Evolutionary conservation across 192 early-diverging fungal species (phyloP), one percentile per base, ranked within the genome.

Genomic region (Allomyces arbusculus): DNA sequence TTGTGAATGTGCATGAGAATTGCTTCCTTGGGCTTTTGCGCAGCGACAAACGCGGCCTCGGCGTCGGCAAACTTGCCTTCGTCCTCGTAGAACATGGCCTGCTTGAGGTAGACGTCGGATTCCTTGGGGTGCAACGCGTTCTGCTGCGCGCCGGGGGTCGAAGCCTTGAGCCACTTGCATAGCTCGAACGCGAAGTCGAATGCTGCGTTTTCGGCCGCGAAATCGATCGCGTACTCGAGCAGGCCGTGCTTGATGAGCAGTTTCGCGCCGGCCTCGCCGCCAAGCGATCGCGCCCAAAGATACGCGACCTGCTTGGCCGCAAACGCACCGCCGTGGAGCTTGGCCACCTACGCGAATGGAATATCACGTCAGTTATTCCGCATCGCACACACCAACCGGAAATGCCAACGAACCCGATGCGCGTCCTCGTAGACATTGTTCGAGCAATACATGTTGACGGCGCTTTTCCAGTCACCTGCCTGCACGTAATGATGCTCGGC

Each of bases 121-220:
- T 84, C 68, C 69, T 85, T 85, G 67, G 72, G 69, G 62, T 85
- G 82, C 69, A 82, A 80, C 10, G 82, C 77, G 33, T 40, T 40
- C 33, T 40, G 33, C 33, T 40, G 33, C 0, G 7, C 33, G 33
- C 33, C 33, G 7, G 33, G 33, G 4, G 33, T 40, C 33, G 7
- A 40, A 7, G 33, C 33, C 33, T 40, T 40, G 33, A 40, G 33
- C 70, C 82, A 85, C 44, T 79, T 71, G 28, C 66, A 67, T 10
- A 85, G 74, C 71, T 85, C 83, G 66, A 85, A 85, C 10, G 83
- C 83, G 68, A 85, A 85, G 43, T 85, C 83, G 65, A 85, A 85
- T 0, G 81, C 79, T 24, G 78, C 82, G 66, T 85, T 85, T 67
- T 85, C 83, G 44, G 79, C 80, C 1, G 83, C 81, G 73, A 85